Percentiles rank a stretch among this genome's conserved stretches.
These are phyloP conservation scores for Aspergillus felis DNA, from an alignment of 2,329 filamentous ascomycete species.

Conservation along the genomic window DNA sequence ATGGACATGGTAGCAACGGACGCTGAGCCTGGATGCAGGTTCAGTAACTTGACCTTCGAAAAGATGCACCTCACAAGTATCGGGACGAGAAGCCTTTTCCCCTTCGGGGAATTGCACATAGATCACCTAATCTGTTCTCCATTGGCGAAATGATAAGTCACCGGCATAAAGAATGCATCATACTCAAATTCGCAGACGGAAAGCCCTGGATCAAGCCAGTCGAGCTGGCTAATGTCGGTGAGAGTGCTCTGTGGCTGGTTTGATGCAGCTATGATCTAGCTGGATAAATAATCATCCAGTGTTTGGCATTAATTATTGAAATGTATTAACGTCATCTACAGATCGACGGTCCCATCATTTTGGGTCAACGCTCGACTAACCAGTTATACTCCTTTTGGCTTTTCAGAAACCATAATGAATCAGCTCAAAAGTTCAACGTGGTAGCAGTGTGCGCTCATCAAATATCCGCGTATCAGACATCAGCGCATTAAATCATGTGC, in stretches of 20 bases:
- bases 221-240: constrained; percentile 2
- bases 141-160: constrained; percentile 2
- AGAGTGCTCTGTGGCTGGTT: neutral
- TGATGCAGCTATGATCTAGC: neutral
- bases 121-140: neutral
- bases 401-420: neutral
- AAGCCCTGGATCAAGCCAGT: neutral
- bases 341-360: neutral
- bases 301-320: neutral
- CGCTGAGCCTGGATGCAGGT: neutral
- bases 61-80: neutral
- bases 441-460: neutral
- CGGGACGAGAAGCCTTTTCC: too few species aligned
- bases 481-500: neutral
- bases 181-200: neutral
- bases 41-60: too few species aligned
- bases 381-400: neutral
- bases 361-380: neutral
- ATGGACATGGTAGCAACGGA: neutral
- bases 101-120: too few species aligned
- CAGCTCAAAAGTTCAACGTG: neutral
- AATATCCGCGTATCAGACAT: neutral
- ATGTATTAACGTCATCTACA: neutral
- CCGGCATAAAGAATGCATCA: constrained; percentile 1
- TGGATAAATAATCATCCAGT: neutral